A percentile compares a stretch with the other conserved stretches of the same genome.
Conservation (phyloP, 768 basidiomycete genomes). For the Russula brevipes region DNA sequence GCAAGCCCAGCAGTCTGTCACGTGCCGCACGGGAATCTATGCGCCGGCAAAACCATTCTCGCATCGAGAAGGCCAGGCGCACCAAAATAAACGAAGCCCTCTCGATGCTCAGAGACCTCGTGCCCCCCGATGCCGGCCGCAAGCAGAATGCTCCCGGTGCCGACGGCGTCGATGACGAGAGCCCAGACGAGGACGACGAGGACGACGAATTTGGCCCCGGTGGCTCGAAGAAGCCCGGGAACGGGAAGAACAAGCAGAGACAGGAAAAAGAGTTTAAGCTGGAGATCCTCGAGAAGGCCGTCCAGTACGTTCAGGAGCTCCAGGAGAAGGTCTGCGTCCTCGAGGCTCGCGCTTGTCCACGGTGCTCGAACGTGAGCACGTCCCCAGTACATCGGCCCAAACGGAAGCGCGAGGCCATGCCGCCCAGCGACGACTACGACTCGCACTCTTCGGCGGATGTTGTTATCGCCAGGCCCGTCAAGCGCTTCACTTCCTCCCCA, state of each 20-base stretch:
- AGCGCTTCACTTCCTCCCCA: slow-evolving; percentile 5
- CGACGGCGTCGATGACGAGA: slow-evolving; percentile 32
- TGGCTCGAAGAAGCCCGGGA: slow-evolving; percentile 11
- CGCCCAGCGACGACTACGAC: slow-evolving; percentile 13
- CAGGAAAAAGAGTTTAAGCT: slow-evolving; percentile 27
- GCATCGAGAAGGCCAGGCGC: slow-evolving; percentile 89
- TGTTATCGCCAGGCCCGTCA: slow-evolving; percentile 4
- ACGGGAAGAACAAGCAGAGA: slow-evolving; percentile 6
- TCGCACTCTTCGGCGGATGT: slow-evolving; percentile 2
- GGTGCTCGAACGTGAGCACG: slow-evolving; percentile 1
- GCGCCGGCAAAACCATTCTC: slow-evolving; percentile 88
- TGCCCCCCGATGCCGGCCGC: slow-evolving; percentile 47
- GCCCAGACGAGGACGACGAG: slow-evolving; percentile 35
- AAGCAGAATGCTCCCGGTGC: slow-evolving; percentile 25
- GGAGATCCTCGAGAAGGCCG: slow-evolving; percentile 25
- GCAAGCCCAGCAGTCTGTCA: slow-evolving; percentile 65
- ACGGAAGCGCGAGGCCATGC: slow-evolving; percentile 18
- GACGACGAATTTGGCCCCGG: slow-evolving; percentile 18
- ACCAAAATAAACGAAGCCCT: slow-evolving; percentile 96
- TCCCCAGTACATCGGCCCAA: slow-evolving; percentile 2
- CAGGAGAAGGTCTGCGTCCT: slow-evolving; percentile 23
- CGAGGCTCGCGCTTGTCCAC: slow-evolving; percentile 13
- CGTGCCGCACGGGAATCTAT: slow-evolving; percentile 78
- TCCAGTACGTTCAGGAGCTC: slow-evolving; percentile 25
- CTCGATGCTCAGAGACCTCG: slow-evolving; percentile 66